These are phyloP conservation scores for Asclepias syriaca DNA, from an alignment of 257 asterid genomes.

Conservation along the genomic window DNA sequence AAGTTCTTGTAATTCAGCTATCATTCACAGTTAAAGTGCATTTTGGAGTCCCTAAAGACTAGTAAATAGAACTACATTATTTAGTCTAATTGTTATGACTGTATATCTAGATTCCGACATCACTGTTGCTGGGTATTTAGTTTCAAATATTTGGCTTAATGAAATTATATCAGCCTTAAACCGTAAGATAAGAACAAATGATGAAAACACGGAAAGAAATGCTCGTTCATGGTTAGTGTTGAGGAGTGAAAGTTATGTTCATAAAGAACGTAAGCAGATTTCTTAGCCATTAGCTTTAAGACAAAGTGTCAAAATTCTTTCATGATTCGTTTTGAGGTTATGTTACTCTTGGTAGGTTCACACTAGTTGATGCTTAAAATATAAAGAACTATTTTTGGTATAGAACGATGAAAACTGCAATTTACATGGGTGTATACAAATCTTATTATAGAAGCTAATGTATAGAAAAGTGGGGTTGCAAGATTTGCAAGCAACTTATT, in stretches of 20 bases:
- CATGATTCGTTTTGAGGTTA: neutral
- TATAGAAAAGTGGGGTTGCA: too few relatives aligned
- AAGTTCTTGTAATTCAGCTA: too few relatives aligned
- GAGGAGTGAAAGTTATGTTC: neutral
- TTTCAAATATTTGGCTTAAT: neutral
- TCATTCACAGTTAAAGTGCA: too few relatives aligned
- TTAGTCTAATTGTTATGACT: too few relatives aligned
- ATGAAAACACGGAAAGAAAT: neutral
- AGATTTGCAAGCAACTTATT: too few relatives aligned
- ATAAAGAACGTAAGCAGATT: neutral
- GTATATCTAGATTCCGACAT: neutral
- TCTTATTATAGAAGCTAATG: too few relatives aligned
- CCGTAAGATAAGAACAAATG: neutral
- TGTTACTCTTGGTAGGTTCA: neutral
- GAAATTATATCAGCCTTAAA: neutral
- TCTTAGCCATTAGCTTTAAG: neutral
- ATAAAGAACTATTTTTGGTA: neutral
- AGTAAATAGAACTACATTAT: too few relatives aligned
- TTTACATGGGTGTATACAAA: neutral
- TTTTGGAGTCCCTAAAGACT: too few relatives aligned
- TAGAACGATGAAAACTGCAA: neutral
- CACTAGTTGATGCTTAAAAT: neutral
- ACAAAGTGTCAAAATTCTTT: neutral
- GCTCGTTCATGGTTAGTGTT: neutral
- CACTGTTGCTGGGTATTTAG: neutral